These are phyloP conservation scores for Leccinum griseonigrum DNA, from an alignment of 1,284 basidiomycete species.

Conservation along the genomic window DNA sequence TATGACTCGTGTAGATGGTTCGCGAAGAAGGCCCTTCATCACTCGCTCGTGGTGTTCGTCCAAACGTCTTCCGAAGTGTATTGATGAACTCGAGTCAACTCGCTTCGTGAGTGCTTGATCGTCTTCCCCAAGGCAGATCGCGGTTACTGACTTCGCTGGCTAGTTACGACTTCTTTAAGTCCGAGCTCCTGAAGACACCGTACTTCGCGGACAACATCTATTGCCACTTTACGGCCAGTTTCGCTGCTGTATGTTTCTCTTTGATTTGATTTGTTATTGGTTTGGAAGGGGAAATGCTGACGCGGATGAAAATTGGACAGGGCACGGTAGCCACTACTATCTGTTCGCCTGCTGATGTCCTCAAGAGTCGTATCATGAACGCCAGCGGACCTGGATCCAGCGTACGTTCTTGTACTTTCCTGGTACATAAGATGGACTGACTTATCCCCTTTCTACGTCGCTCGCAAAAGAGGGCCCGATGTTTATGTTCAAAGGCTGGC, in stretches of 20 bases:
- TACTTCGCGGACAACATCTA: slow-evolving; percentile 80
- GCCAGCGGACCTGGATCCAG: slow-evolving; percentile 77
- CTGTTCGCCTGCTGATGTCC: slow-evolving; percentile 91
- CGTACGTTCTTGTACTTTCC: slow-evolving; percentile 38
- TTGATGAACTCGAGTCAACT: slow-evolving; percentile 93
- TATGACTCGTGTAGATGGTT: slow-evolving; percentile 60
- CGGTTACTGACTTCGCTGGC: not conserved
- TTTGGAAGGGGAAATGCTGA: not conserved
- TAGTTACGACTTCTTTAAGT: slow-evolving; percentile 91
- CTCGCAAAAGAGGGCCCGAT: slow-evolving; percentile 78
- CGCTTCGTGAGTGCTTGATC: slow-evolving; percentile 45
- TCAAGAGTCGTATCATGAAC: slow-evolving; percentile 92
- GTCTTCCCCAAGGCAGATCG: not conserved
- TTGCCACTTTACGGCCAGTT: slow-evolving; percentile 82
- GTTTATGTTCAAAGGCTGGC: slow-evolving; percentile 94
- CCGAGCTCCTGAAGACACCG: slow-evolving; percentile 64
- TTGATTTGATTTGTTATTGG: not conserved
- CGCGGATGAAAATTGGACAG: slow-evolving; percentile 33
- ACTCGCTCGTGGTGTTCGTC: slow-evolving; percentile 76
- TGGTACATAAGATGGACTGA: not conserved
- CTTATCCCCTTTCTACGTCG: slow-evolving; percentile 25
- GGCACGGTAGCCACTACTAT: slow-evolving; percentile 91
- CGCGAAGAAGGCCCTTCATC: slow-evolving; percentile 78
- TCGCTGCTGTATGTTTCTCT: slow-evolving; percentile 64
- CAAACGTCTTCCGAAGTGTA: slow-evolving; percentile 83